Conservation (phyloP, 2,329 filamentous ascomycete genomes). For the Neopestalotiopsis rosae region DNA sequence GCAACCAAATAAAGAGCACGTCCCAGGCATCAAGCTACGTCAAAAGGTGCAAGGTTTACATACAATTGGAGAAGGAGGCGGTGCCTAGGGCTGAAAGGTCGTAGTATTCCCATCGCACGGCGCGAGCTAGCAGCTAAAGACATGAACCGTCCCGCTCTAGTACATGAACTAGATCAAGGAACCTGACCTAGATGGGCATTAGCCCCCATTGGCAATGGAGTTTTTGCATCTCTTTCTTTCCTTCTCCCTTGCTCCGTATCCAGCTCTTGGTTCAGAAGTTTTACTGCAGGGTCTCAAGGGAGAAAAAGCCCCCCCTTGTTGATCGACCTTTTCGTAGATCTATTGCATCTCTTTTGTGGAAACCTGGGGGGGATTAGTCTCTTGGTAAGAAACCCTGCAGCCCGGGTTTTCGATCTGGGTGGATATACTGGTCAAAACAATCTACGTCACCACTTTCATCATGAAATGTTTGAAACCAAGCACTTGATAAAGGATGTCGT, state of each 20-base stretch:
- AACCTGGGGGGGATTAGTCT: neutral
- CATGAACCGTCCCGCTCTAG: neutral
- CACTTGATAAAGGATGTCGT: too few species aligned
- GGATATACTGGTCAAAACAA: too few species aligned
- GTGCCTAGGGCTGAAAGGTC: neutral
- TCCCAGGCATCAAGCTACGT: neutral
- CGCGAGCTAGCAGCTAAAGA: neutral
- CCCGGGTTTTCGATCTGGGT: too few species aligned
- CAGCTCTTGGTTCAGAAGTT: neutral
- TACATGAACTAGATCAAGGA: neutral
- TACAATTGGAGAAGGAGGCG: neutral
- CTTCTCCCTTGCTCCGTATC: neutral
- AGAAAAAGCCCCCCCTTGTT: neutral
- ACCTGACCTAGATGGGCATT: neutral
- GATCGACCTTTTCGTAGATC: neutral
- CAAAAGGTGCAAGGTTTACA: neutral
- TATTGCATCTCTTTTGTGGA: neutral
- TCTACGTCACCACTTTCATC: too few species aligned
- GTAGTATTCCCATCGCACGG: neutral
- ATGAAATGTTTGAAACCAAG: too few species aligned
- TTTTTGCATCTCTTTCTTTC: neutral
- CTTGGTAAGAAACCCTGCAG: too few species aligned
- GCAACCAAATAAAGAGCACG: neutral
- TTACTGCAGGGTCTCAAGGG: neutral
- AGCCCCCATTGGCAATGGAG: neutral